Evolutionary conservation across 2,329 filamentous ascomycete genomes (phyloP), one percentile per base, ranked within the genome.

Genomic region (Stemphylium vesicarium): DNA sequence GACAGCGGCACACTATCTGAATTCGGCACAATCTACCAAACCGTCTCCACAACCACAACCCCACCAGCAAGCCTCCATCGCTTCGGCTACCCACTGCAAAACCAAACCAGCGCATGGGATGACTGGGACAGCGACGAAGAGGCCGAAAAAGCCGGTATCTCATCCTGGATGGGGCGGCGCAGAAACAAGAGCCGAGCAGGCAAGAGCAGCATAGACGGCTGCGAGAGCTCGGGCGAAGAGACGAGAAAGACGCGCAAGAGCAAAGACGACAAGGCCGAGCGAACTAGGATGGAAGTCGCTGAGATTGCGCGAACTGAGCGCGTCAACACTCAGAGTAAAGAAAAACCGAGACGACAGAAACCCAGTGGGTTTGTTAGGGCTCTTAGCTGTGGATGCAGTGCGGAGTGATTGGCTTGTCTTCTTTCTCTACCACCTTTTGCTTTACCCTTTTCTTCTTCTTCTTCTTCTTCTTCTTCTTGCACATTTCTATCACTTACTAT

Each of bases 91-190:
- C 50, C 45, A 7, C 50, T 70, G 16, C 71, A 73, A 16, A 70
- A 71, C 43, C 65, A 66, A 4, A 68, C 56, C 3, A 71, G 67
- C n/a, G 73, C 69, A 33, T 75, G 73, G 73, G 72, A 75, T 24
- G 70, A 73, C 41, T 74, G 69, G 64, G 71, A 74, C 43, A 71
- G 65, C n/a, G 71, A 73, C 15, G 60, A 60, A 24, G 65, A 60
- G 1, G 68, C 69, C 31, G 65, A 59, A n/a, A 71, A 70, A 42
- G 62, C 62, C 0, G 64, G 72, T 8, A 53, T 74, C 9, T 62
- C 71, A 13, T 60, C 63, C 15, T 71, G 68, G 68, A 62, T 60
- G 52, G 57, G 62, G 18, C 57, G 50, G 15, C 45, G 50, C 16
- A 53, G 41, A 50, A 52, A 16, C 11, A 57, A 43, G 47, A 56